These are phyloP conservation scores for Cephalotrichum gorgonifer DNA, from an alignment of 2,329 filamentous ascomycete species.

Conservation along the genomic window DNA sequence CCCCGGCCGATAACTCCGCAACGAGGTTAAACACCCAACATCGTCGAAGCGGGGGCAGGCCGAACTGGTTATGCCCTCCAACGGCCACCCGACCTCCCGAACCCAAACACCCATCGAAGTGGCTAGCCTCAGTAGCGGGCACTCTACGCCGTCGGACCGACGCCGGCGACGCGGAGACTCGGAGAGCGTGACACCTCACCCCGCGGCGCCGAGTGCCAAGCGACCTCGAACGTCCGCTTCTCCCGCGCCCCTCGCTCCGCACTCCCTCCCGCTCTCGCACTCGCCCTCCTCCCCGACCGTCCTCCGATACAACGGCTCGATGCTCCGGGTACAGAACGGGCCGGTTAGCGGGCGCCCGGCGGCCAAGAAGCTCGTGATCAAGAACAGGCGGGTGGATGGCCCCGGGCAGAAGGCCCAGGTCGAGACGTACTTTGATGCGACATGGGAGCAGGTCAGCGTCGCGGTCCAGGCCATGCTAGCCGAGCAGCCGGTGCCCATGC, in stretches of 20 bases:
- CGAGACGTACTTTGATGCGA: conserved; percentile 67
- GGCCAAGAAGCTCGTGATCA: conserved; percentile 81
- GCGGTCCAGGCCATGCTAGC: conserved; percentile 67
- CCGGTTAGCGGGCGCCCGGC: conserved; percentile 11
- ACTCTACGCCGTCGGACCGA: background rate
- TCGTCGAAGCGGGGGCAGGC: background rate
- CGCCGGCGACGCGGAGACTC: conserved; percentile 25
- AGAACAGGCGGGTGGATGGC: conserved; percentile 63
- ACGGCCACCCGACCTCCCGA: background rate
- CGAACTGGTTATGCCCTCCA: background rate
- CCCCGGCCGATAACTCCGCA: background rate
- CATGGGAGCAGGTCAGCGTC: conserved; percentile 62
- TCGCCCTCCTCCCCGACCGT: background rate
- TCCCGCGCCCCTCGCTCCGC: background rate
- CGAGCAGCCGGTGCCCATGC: conserved; percentile 50
- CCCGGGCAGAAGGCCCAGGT: conserved; percentile 49
- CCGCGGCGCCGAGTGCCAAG: conserved; percentile 16
- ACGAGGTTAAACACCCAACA: background rate
- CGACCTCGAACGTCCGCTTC: conserved; percentile 18
- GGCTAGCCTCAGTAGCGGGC: background rate
- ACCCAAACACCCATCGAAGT: background rate
- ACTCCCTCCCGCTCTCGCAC: background rate
- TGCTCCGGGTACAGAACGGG: background rate
- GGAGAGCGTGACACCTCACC: conserved; percentile 17
- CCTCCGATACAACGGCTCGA: background rate